A percentile compares a stretch with the other conserved stretches of the same genome.
These are phyloP conservation scores for Neofusicoccum ribis DNA, from an alignment of 2,329 filamentous ascomycete genomes.

Conservation along the genomic window DNA sequence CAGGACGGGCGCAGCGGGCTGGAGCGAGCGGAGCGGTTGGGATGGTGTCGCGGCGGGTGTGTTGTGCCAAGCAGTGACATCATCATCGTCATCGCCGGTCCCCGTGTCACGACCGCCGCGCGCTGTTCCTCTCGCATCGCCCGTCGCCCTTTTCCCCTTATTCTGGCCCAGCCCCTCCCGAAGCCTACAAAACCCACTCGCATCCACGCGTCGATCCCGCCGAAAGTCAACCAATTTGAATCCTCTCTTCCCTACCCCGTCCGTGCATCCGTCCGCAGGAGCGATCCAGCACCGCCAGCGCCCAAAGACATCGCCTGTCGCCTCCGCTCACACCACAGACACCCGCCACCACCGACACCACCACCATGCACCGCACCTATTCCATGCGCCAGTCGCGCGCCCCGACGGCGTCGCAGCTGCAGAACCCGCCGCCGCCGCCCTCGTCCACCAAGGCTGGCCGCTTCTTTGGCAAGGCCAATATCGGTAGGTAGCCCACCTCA, in stretches of 20 bases:
- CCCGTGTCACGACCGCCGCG: neutral
- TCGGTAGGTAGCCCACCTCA: constrained; percentile 64
- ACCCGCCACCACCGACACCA: neutral
- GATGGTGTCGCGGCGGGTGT: neutral
- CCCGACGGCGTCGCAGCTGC: constrained; percentile 84
- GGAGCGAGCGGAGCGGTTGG: neutral
- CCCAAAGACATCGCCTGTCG: neutral
- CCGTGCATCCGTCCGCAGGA: neutral
- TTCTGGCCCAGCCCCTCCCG: neutral
- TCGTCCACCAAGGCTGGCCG: constrained; percentile 89
- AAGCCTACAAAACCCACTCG: constrained; percentile 13
- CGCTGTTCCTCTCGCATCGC: neutral
- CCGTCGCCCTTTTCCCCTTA: neutral
- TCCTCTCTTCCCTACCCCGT: neutral
- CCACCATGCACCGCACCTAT: constrained; percentile 92
- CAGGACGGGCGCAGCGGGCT: neutral
- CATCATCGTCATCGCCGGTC: neutral
- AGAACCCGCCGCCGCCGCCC: constrained; percentile 90
- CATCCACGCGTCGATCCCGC: constrained; percentile 11
- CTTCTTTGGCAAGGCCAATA: constrained; percentile 80
- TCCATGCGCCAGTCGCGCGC: constrained; percentile 97
- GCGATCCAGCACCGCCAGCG: neutral
- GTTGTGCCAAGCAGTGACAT: neutral
- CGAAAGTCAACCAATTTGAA: constrained; percentile 13
- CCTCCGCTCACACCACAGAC: constrained; percentile 1